These are phyloP conservation scores for Serendipita indica DNA, from an alignment of 768 basidiomycete genomes.

Conservation along the genomic window DNA sequence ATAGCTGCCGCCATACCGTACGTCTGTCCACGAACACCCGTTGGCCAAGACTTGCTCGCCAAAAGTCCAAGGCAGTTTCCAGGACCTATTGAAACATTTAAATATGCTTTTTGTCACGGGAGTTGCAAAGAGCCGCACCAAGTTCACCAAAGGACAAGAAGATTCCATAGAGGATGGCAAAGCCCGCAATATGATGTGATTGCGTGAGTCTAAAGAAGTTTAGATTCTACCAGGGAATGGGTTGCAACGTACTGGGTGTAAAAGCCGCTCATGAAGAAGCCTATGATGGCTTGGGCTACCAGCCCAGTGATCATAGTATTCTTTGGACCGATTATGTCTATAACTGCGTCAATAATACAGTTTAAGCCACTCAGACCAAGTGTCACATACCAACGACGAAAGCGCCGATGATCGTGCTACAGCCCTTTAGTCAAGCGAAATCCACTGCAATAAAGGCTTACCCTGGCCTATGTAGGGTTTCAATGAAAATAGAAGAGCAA, in stretches of 20 bases:
- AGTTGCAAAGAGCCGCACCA: constrained; percentile 27
- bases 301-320: constrained; percentile 61
- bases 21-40: constrained; percentile 71
- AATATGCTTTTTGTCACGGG: background rate
- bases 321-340: constrained; percentile 60
- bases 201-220: constrained; percentile 31
- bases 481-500: background rate
- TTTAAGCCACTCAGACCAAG: background rate
- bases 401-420: constrained; percentile 54
- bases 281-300: constrained; percentile 50
- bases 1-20: constrained; percentile 77
- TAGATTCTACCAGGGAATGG: background rate
- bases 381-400: constrained; percentile 34
- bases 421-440: background rate
- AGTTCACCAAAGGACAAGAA: constrained; percentile 84
- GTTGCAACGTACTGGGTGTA: constrained; percentile 37
- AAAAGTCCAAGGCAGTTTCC: constrained; percentile 78
- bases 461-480: background rate
- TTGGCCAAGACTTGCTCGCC: constrained; percentile 73
- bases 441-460: background rate
- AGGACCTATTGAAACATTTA: constrained; percentile 32
- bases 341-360: background rate
- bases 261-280: constrained; percentile 82
- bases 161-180: constrained; percentile 79
- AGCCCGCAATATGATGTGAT: constrained; percentile 44